These are phyloP conservation scores for Chalciporus piperatus DNA, from an alignment of 768 basidiomycete genomes.

Conservation along the genomic window DNA sequence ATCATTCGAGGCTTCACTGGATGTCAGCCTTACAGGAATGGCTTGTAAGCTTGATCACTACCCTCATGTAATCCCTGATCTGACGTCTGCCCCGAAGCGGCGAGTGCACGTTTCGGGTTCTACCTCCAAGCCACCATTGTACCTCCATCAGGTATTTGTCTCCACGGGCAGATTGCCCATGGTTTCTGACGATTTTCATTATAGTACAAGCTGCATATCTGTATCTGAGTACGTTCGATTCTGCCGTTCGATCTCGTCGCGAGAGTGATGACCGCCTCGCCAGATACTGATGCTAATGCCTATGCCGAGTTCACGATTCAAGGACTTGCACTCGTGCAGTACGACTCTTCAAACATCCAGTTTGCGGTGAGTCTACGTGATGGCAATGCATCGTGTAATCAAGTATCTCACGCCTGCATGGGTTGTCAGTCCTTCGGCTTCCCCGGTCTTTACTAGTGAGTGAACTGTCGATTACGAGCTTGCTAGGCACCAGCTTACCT, in stretches of 20 bases:
- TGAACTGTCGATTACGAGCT: not conserved
- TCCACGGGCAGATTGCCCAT: not conserved
- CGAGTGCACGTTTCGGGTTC: not conserved
- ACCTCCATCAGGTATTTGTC: not conserved
- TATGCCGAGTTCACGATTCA: not conserved
- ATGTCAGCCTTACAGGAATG: not conserved
- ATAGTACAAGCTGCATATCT: not conserved
- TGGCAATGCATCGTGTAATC: not conserved
- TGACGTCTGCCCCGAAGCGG: not conserved
- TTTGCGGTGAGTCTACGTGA: not conserved
- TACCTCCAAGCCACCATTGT: not conserved
- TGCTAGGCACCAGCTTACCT: not conserved
- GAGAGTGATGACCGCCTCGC: not conserved
- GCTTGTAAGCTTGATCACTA: not conserved
- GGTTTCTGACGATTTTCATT: not conserved
- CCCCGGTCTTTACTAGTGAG: not conserved
- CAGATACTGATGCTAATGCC: not conserved
- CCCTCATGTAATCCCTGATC: not conserved
- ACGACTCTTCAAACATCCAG: not conserved
- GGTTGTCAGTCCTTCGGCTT: not conserved
- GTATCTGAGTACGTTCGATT: not conserved
- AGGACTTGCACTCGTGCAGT: not conserved
- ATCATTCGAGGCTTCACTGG: not conserved
- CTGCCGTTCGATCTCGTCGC: not conserved
- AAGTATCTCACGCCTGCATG: not conserved